Conservation (phyloP, 2,329 filamentous ascomycete genomes). For the Penicillium sp. region DNA sequence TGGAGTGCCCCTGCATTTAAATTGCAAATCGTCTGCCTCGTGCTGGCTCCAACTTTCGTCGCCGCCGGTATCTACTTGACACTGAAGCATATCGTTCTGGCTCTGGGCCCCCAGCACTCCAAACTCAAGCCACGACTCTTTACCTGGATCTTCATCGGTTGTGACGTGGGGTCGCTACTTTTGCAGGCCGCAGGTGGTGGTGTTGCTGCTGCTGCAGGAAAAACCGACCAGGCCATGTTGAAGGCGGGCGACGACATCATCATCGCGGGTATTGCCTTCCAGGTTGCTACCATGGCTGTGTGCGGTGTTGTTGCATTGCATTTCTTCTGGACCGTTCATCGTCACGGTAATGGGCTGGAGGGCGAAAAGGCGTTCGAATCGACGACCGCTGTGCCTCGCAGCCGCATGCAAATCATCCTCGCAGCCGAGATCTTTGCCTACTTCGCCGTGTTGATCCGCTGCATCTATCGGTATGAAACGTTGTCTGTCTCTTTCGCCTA, state of each 20-base stretch:
- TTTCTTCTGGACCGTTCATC: constrained; percentile 48
- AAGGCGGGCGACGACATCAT: constrained; percentile 60
- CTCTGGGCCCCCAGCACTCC: constrained; percentile 56
- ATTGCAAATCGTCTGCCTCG: constrained; percentile 59
- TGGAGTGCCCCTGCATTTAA: constrained; percentile 56
- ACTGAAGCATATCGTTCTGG: constrained; percentile 61
- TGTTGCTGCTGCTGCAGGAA: constrained; percentile 57
- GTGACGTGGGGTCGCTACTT: constrained; percentile 62
- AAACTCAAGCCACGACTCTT: constrained; percentile 55
- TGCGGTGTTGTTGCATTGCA: constrained; percentile 45
- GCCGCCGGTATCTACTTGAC: constrained; percentile 61
- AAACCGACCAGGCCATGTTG: constrained; percentile 40
- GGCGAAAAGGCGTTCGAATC: constrained; percentile 33
- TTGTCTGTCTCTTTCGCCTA: too few species aligned
- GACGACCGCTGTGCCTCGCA: constrained; percentile 18
- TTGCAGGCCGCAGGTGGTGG: constrained; percentile 63
- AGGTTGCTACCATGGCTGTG: constrained; percentile 56
- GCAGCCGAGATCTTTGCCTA: constrained; percentile 41
- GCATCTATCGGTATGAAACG: constrained; percentile 46
- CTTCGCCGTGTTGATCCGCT: constrained; percentile 46
- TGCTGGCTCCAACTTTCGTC: constrained; percentile 61
- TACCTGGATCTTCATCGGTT: constrained; percentile 64
- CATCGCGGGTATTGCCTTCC: constrained; percentile 61
- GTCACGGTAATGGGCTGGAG: constrained; percentile 28
- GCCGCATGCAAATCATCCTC: constrained; percentile 32